phyloP scores from a whole-genome alignment of 805 yeast species.

The Candida glaebosa region DNA sequence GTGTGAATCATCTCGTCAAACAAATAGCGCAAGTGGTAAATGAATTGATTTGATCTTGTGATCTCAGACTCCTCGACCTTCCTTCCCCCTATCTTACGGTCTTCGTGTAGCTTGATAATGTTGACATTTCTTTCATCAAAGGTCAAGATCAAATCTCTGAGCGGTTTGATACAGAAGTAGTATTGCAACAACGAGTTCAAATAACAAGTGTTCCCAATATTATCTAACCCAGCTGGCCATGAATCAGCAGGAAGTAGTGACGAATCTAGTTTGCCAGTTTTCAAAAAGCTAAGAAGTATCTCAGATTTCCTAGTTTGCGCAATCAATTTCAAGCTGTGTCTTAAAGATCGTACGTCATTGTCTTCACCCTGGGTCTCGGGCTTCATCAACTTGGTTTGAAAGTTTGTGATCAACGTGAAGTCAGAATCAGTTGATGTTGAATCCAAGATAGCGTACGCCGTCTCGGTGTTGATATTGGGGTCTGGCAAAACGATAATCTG shows the following conservation, averaged over 20 bases:
- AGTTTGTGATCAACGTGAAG: conserved; percentile 49
- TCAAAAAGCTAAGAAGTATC: conserved; percentile 52
- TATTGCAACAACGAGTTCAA: conserved; percentile 87
- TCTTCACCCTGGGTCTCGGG: conserved; percentile 24
- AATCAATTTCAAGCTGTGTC: conserved; percentile 55
- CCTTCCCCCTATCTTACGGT: conserved; percentile 78
- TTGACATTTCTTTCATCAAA: conserved; percentile 41
- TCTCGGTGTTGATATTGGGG: conserved; percentile 7
- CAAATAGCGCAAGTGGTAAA: conserved; percentile 65
- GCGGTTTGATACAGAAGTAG: conserved; percentile 80
- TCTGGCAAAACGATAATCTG: conserved; percentile 15
- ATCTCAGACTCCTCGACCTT: conserved; percentile 75
- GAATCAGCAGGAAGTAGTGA: conserved; percentile 55
- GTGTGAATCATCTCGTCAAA: conserved; percentile 69
- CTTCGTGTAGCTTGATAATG: conserved; percentile 10
- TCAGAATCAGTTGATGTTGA: conserved; percentile 49
- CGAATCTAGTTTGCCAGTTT: conserved; percentile 59
- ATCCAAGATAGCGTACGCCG: conserved; percentile 47
- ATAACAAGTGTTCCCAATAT: conserved; percentile 95
- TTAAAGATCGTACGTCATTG: conserved; percentile 51
- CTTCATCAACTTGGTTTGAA: conserved; percentile 36
- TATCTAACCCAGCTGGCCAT: conserved; percentile 90
- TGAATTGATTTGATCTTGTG: conserved; percentile 77
- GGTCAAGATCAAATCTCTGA: conserved; percentile 60
- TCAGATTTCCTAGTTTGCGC: conserved; percentile 55